Evolutionary conservation across 2,329 filamentous ascomycete species (phyloP).

Genomic region (Colletotrichum sublineola): DNA sequence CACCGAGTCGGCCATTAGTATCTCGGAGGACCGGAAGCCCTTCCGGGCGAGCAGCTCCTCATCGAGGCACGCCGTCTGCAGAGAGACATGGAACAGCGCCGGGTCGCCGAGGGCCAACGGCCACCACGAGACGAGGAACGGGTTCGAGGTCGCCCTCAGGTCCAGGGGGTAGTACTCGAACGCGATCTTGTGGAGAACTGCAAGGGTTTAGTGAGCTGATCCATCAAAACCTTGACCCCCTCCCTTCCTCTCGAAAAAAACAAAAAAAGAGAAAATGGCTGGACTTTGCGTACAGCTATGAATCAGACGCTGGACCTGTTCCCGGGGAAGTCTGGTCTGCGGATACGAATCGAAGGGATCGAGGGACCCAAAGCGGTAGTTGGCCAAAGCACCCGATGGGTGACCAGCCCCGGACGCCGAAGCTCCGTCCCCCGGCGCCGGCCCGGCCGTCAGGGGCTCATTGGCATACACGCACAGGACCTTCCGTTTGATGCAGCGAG

Average conservation of each 20-base stretch:
- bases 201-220: slow-evolving; percentile 42
- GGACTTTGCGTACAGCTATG: slow-evolving; percentile 61
- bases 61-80: slow-evolving; percentile 70
- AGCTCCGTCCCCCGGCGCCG: slow-evolving; percentile 19
- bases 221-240: not conserved
- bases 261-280: no score
- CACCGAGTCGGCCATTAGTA: slow-evolving; percentile 70
- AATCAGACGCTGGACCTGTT: slow-evolving; percentile 67
- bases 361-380: slow-evolving; percentile 53
- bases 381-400: slow-evolving; percentile 42
- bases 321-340: slow-evolving; percentile 62
- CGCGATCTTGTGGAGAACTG: slow-evolving; percentile 69
- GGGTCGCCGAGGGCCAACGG: slow-evolving; percentile 68
- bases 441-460: slow-evolving; percentile 57
- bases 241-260: no score
- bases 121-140: slow-evolving; percentile 72
- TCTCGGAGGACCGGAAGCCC: slow-evolving; percentile 66
- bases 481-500: slow-evolving; percentile 65
- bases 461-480: slow-evolving; percentile 66
- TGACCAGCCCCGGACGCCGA: not conserved
- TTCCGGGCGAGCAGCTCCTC: slow-evolving; percentile 65
- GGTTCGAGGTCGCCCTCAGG: slow-evolving; percentile 64
- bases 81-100: slow-evolving; percentile 69
- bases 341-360: slow-evolving; percentile 72
- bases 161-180: slow-evolving; percentile 73